These are phyloP conservation scores for Ophiocordyceps robertsii DNA, from an alignment of 2,329 filamentous ascomycete species.

Conservation along the genomic window DNA sequence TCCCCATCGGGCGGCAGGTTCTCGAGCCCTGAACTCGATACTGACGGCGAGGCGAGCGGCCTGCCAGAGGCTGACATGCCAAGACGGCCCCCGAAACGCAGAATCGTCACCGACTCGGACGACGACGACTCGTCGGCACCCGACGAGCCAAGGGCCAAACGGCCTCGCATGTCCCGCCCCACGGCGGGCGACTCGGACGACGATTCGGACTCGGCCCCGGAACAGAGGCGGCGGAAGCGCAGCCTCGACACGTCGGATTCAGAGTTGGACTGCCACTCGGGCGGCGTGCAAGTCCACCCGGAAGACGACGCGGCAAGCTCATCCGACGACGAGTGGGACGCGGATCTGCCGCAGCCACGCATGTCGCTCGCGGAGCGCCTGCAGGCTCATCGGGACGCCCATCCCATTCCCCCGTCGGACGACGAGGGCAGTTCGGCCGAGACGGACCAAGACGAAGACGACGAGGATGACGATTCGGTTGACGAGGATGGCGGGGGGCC, in stretches of 20 bases:
- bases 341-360: slow-evolving; percentile 6
- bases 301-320: background rate
- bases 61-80: slow-evolving; percentile 1
- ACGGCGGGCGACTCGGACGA: slow-evolving; percentile 9
- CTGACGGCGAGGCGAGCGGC: background rate
- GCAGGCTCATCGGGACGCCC: slow-evolving; percentile 6
- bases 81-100: slow-evolving; percentile 13
- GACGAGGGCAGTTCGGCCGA: slow-evolving; percentile 4
- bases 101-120: slow-evolving; percentile 17
- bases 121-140: slow-evolving; percentile 8
- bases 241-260: background rate
- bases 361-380: slow-evolving; percentile 12
- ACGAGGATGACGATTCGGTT: slow-evolving; percentile 8
- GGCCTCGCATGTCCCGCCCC: slow-evolving; percentile 7
- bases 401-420: slow-evolving; percentile 6
- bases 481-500: slow-evolving; percentile 9
- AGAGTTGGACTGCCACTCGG: slow-evolving; percentile 5
- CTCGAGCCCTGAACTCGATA: slow-evolving; percentile 16
- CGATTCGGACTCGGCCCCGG: slow-evolving; percentile 1
- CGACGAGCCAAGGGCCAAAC: slow-evolving; percentile 9
- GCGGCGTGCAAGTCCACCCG: background rate
- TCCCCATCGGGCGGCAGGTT: slow-evolving; percentile 9
- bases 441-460: slow-evolving; percentile 5
- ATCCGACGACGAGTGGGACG: slow-evolving; percentile 3
- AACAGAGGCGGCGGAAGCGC: no score